Base-by-base conservation (phyloP, 352 stramenopile species). In the Phytopythium cucurbitacearum region DNA sequence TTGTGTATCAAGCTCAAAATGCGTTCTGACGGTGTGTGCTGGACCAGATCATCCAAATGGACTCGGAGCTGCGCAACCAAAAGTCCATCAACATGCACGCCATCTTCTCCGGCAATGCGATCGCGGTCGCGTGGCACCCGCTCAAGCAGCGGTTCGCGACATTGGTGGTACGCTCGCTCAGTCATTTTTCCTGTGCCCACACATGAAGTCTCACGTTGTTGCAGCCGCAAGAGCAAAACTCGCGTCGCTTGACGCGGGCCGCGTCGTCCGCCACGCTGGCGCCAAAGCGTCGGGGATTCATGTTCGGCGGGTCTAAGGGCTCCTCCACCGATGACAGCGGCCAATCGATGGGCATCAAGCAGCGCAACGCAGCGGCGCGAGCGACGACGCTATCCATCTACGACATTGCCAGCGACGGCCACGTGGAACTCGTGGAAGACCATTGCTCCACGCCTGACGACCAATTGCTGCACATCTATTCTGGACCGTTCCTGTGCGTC, bases 401-500 rank as follows among this genome's bases (percentile, higher is more conserved):
- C 40, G 67, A 76, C 6, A 58, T 80, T 39, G 47, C 58, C 0
- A 45, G 49, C 12, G 69, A 79, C 13, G 66, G 48, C 8, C 69
- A 85, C 8, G 64, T 87, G 0, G 67, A 82, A 36, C 76, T 81
- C 58, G 45, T 80, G 3, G 76, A 80, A 40, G 80, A 82, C 3
- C 76, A 64, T 49, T 85, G 71, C 15, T 56, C 61, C 8, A 73
- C 65, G 5, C 62, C 60, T 6, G 77, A 89, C n/a, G 71, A 88
- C 16, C 69, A 70, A 21, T 49, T 89, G 36, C 60, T 90, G 5
- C 75, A 90, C 53, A 57, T 89, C 40, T 92, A 89, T 51, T 85
- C 81, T 0, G 81, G 79, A 3, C 81, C 81, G 3, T 50, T 89
- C 10, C 73, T 92, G 13, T 76, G 81, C 2, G 57, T 92, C 16